Base-by-base conservation (phyloP, 2,329 filamentous ascomycete genomes). In the Rhynchosporium graminicola region DNA sequence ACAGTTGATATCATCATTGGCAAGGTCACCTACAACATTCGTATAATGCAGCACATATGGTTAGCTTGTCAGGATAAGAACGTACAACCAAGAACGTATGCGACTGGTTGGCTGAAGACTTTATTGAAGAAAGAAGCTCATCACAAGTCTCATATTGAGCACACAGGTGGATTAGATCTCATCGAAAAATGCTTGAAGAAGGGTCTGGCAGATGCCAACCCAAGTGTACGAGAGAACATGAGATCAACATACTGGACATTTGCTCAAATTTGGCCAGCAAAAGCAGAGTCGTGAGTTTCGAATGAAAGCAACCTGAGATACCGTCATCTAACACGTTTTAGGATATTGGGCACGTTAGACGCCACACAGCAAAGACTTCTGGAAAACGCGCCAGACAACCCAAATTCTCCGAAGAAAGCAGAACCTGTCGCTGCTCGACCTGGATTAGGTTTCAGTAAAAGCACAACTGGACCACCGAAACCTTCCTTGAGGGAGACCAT, bases 1-100 rank as follows among this genome's bases (percentile, higher is more conserved):
- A 91, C 90, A 0, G 87, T 97, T n/a, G 88, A 95, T 68, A 86
- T 82, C 26, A 87, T 99, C 58, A 84, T 98, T 66, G 84, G 86
- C 65, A 87, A 89, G 69, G 89, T 89, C 36, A 88, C 92, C 0
- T 98, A 94, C 77, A 93, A 83, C 65, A 80, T 82, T 63, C 88
- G 92, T 33, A 82, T 97, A 65, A 83, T 97, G 81, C 90, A 96
- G 74, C 94, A 98, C 71, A 80, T 98, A 54, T 90, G 87, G 80
- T 79, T 80, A 59, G 93, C 94, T 29, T 89, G 85, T 65, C 89
- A 96, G 74, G 94, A 99, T 78, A 98, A 97, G 79, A 98, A 97
- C 72, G 88, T 93, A 2, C 90, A 95, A 72, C 89, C 93, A 15
- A 87, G 95, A 65, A 85, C 85, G 1, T 96, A 88, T 75, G 89